phyloP scores from a whole-genome alignment of 805 yeast species.

The Myxozyma geophila region DNA sequence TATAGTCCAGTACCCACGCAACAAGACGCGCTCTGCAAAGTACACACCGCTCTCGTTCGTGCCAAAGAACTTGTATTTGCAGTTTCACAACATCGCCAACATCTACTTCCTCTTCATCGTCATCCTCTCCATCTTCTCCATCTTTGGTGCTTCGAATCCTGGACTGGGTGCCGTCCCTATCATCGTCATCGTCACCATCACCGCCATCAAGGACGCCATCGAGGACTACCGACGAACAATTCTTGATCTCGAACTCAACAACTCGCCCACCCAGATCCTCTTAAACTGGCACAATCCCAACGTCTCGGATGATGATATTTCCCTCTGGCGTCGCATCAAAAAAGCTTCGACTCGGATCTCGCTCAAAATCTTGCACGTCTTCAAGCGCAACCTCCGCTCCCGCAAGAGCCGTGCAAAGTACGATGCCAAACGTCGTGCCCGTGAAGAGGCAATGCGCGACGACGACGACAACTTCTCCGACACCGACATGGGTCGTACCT shows the following conservation, averaged over 20 bases:
- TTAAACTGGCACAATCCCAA: conserved; percentile 62
- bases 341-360: conserved; percentile 53
- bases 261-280: conserved; percentile 63
- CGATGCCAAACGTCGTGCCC: conserved; percentile 24
- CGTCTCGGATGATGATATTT: conserved; percentile 57
- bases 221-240: conserved; percentile 72
- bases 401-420: conserved; percentile 23
- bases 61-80: conserved; percentile 80
- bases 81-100: conserved; percentile 89
- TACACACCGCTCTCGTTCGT: conserved; percentile 88
- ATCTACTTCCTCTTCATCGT: conserved; percentile 79
- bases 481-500: conserved; percentile 15
- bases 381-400: conserved; percentile 22
- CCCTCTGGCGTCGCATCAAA: conserved; percentile 71
- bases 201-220: conserved; percentile 76
- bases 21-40: conserved; percentile 93
- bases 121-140: conserved; percentile 64
- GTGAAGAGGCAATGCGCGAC: conserved; percentile 16
- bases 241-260: conserved; percentile 71
- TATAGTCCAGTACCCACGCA: conserved; percentile 68
- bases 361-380: conserved; percentile 7
- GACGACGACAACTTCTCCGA: conserved; percentile 30
- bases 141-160: conserved; percentile 75
- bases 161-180: conserved; percentile 80
- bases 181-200: conserved; percentile 73